Base-by-base conservation (phyloP, 2,329 filamentous ascomycete genomes). In the Cladophialophora psammophila region DNA sequence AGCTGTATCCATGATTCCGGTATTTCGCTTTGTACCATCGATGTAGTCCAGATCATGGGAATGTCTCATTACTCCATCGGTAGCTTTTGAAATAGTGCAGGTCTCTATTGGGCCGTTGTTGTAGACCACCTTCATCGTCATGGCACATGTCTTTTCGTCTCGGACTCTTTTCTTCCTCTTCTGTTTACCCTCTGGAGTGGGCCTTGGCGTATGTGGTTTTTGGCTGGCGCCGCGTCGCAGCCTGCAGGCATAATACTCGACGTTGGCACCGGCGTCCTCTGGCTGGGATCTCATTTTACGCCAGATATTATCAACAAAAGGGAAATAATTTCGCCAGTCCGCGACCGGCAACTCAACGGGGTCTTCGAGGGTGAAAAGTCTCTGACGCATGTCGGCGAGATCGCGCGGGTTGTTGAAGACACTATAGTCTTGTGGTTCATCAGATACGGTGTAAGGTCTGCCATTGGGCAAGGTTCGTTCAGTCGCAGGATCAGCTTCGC, bases 261-360 rank as follows among this genome's bases (percentile, higher is more conserved):
- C 81, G 3, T 75, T 80, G 7, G 78, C 73, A 65, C 79, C 78
- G 15, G 76, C 77, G 15, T 55, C 52, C 55, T 74, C 72, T 38
- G 71, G 67, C 26, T 72, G 71, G 31, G 72, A 68, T 66, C 81
- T 77, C 68, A 82, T 79, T 61, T 82, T 82, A 10, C 82, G 80
- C 81, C 81, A 83, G n/a, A 83, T 79, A 69, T 83, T 83, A 70
- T 83, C 81, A 58, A 83, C 80, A 60, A 81, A 83, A 6, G 81
- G 81, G 78, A 80, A 83, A 69, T 82, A 83, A 15, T 75, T 78
- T 65, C 82, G 80, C 66, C 82, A 83, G 60, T 83, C 81, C 31
- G 79, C 77, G 42, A 79, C 71, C 18, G 78, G 80, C 54, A 83
- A 79, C 72, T 83, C 81, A 59, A 83, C 79, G 6, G 80, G 78